Evolutionary conservation across 257 asterid genomes (phyloP), one percentile per base, ranked within the genome.

Genomic region (Solanum chilense): DNA sequence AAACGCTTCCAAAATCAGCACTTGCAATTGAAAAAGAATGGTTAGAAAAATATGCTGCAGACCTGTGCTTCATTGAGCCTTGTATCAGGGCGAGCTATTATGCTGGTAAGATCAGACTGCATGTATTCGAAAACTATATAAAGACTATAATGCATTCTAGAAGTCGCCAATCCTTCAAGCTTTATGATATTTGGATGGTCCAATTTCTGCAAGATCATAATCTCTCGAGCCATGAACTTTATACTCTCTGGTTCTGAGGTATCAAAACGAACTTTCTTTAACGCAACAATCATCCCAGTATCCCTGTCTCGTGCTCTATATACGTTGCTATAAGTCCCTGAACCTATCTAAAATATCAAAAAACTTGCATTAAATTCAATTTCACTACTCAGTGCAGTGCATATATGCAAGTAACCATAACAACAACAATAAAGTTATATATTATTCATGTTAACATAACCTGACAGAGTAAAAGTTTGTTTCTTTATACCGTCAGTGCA

Each of bases 161-260:
- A 96, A 60, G 98, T 96, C 82, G 98, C 98, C 82, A 96, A 77
- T 25, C 98, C 98, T 92, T 91, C 91, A 18, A 96, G 98, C 94
- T 94, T 96, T 47, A 96, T 82, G 9, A 94, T 90, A 86, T 96
- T 96, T 9, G 98, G 96, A 91, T 96, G 98, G 86, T 96, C 98
- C 84, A 96, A 45, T 68, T 92, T 91, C 86, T 90, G 94, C 20
- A 94, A 78, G 29, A 94, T 91, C 92, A 86, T 90, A 83, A 96
- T 96, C 92, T 96, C 98, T 82, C 98, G 80, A 6, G 98, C 98
- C 98, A 96, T 96, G 89, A 96, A 96, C 86, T 94, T 96, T 87
- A 94, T 96, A 80, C 98, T 96, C 91, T 94, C 98, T 0, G 98
- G 93, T 85, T 95, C 96, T 11, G 97, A 90, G 25, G 97, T 96